phyloP scores from a whole-genome alignment of 169 alveolate genomes.

The Plasmodium cynomolgi region DNA sequence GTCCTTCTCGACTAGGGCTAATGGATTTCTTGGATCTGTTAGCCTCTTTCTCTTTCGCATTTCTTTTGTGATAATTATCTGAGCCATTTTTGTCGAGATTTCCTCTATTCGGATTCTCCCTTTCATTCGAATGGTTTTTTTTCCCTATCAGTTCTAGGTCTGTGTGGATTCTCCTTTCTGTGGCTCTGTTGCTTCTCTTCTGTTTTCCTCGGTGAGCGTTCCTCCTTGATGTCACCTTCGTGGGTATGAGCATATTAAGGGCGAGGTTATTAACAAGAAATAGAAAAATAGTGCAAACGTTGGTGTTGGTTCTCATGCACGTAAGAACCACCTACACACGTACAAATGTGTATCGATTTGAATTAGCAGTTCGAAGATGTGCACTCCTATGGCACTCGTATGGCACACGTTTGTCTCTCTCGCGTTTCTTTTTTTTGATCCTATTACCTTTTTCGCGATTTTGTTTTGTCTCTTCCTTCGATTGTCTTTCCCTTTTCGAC shows the following conservation, averaged over 20 bases:
- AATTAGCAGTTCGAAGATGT: not conserved
- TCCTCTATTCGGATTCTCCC: not conserved
- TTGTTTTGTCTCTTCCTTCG: not conserved
- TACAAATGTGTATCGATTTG: not conserved
- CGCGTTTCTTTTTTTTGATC: not conserved
- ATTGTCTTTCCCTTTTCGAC: not conserved
- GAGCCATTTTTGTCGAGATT: not conserved
- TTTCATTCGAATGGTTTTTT: not conserved
- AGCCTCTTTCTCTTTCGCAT: not conserved
- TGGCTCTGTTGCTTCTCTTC: not conserved
- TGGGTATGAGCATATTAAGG: not conserved
- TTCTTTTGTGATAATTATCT: not conserved
- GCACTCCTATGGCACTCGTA: not conserved
- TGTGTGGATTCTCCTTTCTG: not conserved
- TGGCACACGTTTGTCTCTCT: not conserved
- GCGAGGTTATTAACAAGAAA: not conserved
- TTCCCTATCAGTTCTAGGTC: not conserved
- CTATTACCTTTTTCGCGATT: not conserved
- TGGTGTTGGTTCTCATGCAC: not conserved
- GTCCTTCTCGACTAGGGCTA: constrained; percentile 9
- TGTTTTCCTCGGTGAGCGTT: not conserved
- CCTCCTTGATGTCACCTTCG: not conserved
- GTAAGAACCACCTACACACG: not conserved
- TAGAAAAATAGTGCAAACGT: not conserved
- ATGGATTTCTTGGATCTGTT: not conserved